These are phyloP conservation scores for Pseudonitzschia pungens DNA, from an alignment of 108 stramenopile species.

Conservation along the genomic window DNA sequence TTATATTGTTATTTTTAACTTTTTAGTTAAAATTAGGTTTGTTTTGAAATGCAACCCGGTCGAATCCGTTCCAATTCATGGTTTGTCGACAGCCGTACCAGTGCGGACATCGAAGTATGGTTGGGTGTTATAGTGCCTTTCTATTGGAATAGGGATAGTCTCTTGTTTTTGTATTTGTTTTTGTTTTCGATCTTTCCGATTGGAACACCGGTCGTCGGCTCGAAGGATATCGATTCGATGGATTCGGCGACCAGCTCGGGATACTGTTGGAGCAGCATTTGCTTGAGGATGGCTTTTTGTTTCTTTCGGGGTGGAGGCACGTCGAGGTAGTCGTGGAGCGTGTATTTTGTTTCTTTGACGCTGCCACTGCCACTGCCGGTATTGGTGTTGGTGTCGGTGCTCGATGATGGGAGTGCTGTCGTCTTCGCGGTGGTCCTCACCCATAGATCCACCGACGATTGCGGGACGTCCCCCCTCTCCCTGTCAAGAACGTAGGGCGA, in stretches of 20 bases:
- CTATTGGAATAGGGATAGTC: too few relatives aligned
- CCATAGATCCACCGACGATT: constrained; percentile 30
- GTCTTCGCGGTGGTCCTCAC: not conserved
- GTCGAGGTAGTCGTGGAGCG: constrained; percentile 34
- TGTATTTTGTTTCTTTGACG: constrained; percentile 11
- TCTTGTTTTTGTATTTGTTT: too few relatives aligned
- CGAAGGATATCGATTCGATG: constrained; percentile 8
- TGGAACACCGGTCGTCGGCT: too few relatives aligned
- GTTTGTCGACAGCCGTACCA: too few relatives aligned
- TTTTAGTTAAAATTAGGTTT: too few relatives aligned
- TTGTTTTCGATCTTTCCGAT: too few relatives aligned
- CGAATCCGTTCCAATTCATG: too few relatives aligned
- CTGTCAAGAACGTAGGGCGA: constrained; percentile 45
- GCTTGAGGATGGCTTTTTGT: constrained; percentile 28
- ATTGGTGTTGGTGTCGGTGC: not conserved
- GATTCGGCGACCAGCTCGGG: constrained; percentile 13
- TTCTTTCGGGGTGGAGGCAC: constrained; percentile 41
- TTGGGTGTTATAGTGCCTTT: too few relatives aligned
- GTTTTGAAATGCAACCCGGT: too few relatives aligned
- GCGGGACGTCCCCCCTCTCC: constrained; percentile 30
- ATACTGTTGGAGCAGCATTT: constrained; percentile 36
- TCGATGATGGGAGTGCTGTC: not conserved
- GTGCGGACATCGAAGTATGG: too few relatives aligned
- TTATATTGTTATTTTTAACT: too few relatives aligned
- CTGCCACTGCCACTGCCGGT: not conserved